Base-by-base conservation (phyloP, 2,329 filamentous ascomycete species). In the Bisporella sp. region DNA sequence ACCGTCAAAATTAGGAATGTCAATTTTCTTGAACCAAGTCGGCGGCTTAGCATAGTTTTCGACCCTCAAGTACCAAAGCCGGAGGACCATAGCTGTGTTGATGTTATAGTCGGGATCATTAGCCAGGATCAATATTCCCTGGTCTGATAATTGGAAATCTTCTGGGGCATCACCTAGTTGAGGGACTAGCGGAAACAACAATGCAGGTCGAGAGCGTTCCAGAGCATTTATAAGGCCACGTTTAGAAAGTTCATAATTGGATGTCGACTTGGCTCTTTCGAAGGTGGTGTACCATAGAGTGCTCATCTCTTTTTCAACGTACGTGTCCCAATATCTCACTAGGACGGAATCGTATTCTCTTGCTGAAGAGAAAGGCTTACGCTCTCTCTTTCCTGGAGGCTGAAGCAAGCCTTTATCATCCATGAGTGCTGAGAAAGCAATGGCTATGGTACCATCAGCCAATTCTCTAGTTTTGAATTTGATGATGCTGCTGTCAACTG, bases 1-100 rank as follows among this genome's bases (percentile, higher is more conserved):
- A 13, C 59, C 59, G 42, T 59, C 51, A n/a, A 61, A 49, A 5
- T 46, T 43, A 4, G 59, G 59, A 9, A 59, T 62, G 9, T 39
- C 35, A 11, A 39, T 39, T 13, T 13, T 39, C 9, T 39, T 41
- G 37, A 21, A 60, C 42, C 5, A 55, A 32, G 41, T 55, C 49
- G 2, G 56, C 49, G n/a, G 43, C 39, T 57, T 55, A 8, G 50
- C 54, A 47, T 60, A 62, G 29, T 50, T 57, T 5, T 43, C 53
- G n/a, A 62, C 48, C 4, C 54, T 53, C n/a, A 62, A 30, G 31
- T 55, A 62, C 7, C 82, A 79, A 56, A 85, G 81, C 68, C 88
- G 9, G 9, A 39, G 13, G 35, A 3, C 13, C 9, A 11, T 9
- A 3, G 9, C 35, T 9, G 35, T 39, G 35, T 9, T 11, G 13